Base-by-base conservation (phyloP, 148 eudicot species). In the Chenopodium suecicum region DNA sequence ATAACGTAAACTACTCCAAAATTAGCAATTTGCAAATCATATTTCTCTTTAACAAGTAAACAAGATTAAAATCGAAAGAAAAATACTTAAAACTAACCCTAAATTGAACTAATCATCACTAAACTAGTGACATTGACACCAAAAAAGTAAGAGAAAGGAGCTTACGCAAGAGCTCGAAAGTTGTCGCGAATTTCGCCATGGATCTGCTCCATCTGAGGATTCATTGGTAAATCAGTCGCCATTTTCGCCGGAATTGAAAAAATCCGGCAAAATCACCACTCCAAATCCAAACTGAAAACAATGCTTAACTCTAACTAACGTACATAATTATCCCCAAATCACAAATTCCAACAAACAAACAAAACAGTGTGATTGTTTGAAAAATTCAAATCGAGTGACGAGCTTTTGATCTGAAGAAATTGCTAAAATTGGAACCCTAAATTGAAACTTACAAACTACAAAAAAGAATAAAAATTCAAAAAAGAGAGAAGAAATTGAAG, bases 131-230 rank as follows among this genome's bases (percentile, higher is more conserved):
- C 8, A 37, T 32, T 0, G 8, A 44, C 56, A 22, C 11, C 23
- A 16, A 56, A n/a, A 20, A 78, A 32, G 31, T 1, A 47, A 56
- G 65, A 79, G 70, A 34, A 19, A 65, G 84, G 67, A 69, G n/a
- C 91, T 80, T 94, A 96, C 99, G 92, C 89, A 16, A 96, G 94
- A 84, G 95, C 99, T 37, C 99, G 98, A 60, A 92, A 91, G 77
- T 90, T 91, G 84, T 96, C 99, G 48, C 91, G 95, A 82, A 96
- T 94, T 90, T 96, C 98, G 22, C 99, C 98, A 75, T 92, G 89
- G 95, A 94, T 94, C 97, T 94, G 99, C 89, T 96, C 99, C 99
- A 96, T 86, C 86, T 94, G 95, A 78, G 98, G 93, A 78, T 81
- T 89, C 99, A 94, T 91, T 56, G 91, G 92, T 84, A 95, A 85